phyloP scores from a whole-genome alignment of 108 stramenopile species.

The Cyclotella choctawhatcheeana region DNA sequence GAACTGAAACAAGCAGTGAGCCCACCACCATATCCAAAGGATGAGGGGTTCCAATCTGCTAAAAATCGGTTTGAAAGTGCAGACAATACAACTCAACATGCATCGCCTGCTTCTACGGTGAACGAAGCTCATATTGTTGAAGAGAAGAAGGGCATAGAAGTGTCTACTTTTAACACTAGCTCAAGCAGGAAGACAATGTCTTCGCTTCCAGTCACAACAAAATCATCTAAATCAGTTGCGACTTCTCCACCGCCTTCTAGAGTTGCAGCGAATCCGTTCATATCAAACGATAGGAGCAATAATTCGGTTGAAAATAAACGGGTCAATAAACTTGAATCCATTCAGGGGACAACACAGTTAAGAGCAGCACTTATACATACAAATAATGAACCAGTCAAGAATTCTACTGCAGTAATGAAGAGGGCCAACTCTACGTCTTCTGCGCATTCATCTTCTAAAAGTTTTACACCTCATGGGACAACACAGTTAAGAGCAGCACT shows the following conservation, averaged over 20 bases:
- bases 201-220: background rate
- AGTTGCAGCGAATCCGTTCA: background rate
- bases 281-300: background rate
- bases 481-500: no score
- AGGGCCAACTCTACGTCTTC: background rate
- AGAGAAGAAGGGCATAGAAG: background rate
- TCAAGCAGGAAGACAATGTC: background rate
- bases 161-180: background rate
- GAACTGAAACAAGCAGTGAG: background rate
- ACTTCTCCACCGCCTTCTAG: background rate
- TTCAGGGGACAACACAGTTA: background rate
- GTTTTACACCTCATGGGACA: no score
- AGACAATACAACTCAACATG: background rate
- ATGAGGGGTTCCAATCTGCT: constrained; percentile 1
- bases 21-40: background rate
- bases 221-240: background rate
- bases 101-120: background rate
- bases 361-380: no score
- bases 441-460: background rate
- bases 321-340: background rate
- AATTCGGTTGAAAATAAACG: background rate
- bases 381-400: no score
- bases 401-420: background rate
- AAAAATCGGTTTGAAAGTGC: background rate
- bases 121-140: background rate